These are phyloP conservation scores for Pontederia paniculata DNA, from an alignment of 176 grass and related monocot species.

Conservation along the genomic window DNA sequence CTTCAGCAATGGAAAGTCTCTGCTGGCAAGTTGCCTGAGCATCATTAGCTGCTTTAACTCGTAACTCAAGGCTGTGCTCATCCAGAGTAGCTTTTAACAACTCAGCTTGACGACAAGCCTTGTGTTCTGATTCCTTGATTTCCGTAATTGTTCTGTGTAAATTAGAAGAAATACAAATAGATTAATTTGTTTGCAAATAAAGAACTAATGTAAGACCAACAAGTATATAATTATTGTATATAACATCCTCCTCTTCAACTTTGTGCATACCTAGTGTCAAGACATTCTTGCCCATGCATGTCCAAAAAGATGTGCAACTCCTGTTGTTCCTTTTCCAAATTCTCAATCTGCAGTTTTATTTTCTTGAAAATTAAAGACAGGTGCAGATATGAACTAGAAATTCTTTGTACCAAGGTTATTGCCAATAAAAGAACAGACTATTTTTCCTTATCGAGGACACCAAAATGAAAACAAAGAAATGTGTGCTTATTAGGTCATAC, in stretches of 20 bases:
- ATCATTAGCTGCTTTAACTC: constrained; percentile 97
- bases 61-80: constrained; percentile 79
- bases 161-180: constrained; percentile 22
- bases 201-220: not conserved
- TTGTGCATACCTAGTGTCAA: constrained; percentile 56
- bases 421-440: constrained; percentile 14
- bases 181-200: not conserved
- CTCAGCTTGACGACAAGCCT: constrained; percentile 52
- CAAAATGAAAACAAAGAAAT: constrained; percentile 26
- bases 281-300: constrained; percentile 69
- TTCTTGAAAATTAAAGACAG: not conserved
- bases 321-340: constrained; percentile 69
- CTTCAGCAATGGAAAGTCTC: constrained; percentile 78
- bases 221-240: not conserved
- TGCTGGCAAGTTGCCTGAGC: constrained; percentile 83
- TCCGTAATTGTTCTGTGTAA: constrained; percentile 50
- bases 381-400: not conserved
- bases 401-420: not conserved
- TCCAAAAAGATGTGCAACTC: constrained; percentile 69
- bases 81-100: constrained; percentile 56
- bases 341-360: constrained; percentile 54
- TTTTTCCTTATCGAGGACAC: not conserved
- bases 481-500: constrained; percentile 35
- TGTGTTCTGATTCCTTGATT: constrained; percentile 84
- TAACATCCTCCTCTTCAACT: not conserved